Conservation (phyloP, 2,329 filamentous ascomycete genomes). For the Diaporthe longicolla region DNA sequence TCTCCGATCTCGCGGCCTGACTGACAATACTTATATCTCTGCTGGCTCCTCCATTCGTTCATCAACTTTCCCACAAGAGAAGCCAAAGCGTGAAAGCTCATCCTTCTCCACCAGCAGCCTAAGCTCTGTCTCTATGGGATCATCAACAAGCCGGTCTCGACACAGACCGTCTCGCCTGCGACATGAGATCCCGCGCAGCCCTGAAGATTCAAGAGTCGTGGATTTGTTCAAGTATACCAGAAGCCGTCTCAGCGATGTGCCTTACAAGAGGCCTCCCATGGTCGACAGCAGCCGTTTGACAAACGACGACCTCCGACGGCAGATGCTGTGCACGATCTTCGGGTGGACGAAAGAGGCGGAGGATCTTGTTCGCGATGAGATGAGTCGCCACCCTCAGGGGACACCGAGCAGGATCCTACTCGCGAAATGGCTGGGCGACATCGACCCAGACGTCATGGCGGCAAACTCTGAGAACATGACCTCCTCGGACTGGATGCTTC, state of each 20-base stretch:
- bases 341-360: slow-evolving; percentile 92
- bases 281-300: slow-evolving; percentile 73
- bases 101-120: slow-evolving; percentile 69
- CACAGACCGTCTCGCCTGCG: slow-evolving; percentile 78
- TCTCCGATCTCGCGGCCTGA: slow-evolving; percentile 66
- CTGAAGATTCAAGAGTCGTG: slow-evolving; percentile 77
- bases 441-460: slow-evolving; percentile 84
- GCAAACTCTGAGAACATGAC: slow-evolving; percentile 89
- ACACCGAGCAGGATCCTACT: slow-evolving; percentile 86
- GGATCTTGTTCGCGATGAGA: slow-evolving; percentile 86
- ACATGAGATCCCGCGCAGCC: slow-evolving; percentile 84
- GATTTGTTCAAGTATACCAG: slow-evolving; percentile 92
- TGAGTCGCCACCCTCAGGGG: slow-evolving; percentile 79
- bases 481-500: slow-evolving; percentile 95
- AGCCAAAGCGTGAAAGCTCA: slow-evolving; percentile 55
- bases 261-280: slow-evolving; percentile 79
- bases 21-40: slow-evolving; percentile 78
- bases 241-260: slow-evolving; percentile 84
- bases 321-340: slow-evolving; percentile 96
- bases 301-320: slow-evolving; percentile 84
- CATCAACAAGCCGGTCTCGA: slow-evolving; percentile 59
- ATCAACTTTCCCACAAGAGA: slow-evolving; percentile 46
- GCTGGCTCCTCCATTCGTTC: slow-evolving; percentile 71
- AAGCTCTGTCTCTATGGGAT: slow-evolving; percentile 65
- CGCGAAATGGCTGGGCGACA: slow-evolving; percentile 92